Percentiles rank a stretch among this genome's conserved stretches.
Conservation (phyloP, 2,329 filamentous ascomycete species). For the Colletotrichum noveboracense region DNA sequence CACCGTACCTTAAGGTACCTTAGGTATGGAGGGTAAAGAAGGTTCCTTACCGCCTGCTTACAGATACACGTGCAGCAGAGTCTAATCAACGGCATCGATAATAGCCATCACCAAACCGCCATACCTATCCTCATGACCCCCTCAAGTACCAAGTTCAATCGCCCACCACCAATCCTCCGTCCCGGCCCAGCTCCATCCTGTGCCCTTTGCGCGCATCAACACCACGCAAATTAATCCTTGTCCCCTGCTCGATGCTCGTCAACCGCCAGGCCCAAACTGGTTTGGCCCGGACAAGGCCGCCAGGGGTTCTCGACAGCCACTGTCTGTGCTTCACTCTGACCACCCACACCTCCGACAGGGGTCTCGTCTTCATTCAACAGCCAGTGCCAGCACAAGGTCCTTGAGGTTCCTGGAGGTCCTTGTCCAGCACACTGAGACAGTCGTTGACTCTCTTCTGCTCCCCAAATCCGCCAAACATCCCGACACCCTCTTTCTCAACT, state of each 20-base stretch:
- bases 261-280: conserved; percentile 20
- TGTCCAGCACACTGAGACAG: background rate
- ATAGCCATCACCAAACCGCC: background rate
- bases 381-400: background rate
- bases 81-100: background rate
- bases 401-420: background rate
- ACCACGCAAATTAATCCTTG: background rate
- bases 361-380: conserved; percentile 7
- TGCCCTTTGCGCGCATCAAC: background rate
- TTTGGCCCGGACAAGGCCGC: conserved; percentile 12
- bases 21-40: background rate
- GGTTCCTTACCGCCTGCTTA: background rate
- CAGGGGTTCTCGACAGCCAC: conserved; percentile 20
- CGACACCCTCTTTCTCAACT: conserved; percentile 20
- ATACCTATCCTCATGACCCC: background rate
- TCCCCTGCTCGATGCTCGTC: conserved; percentile 17
- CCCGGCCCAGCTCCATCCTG: background rate
- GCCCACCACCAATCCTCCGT: background rate
- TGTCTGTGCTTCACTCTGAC: conserved; percentile 20
- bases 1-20: background rate
- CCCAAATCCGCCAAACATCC: conserved; percentile 12
- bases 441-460: background rate
- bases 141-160: background rate
- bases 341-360: conserved; percentile 18
- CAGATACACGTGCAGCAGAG: background rate